These are phyloP conservation scores for Xerocomellus dryophilus DNA, from an alignment of 768 basidiomycete species.

Conservation along the genomic window DNA sequence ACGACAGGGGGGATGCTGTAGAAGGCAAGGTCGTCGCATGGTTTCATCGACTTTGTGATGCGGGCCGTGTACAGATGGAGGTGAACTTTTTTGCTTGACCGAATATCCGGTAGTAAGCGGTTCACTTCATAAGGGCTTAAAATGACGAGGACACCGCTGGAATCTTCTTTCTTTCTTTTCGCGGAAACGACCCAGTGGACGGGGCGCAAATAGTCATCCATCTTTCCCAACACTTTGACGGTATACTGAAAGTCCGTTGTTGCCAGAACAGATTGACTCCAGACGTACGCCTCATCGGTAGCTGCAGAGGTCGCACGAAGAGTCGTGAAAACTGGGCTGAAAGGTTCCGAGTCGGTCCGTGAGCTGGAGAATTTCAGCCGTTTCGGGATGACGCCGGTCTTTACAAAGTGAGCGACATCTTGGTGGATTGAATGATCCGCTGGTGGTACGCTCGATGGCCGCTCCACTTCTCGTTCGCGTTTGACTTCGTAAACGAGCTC, in stretches of 20 bases:
- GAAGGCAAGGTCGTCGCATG: conserved; percentile 4
- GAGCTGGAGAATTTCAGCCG: no score
- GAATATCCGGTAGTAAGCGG: conserved; percentile 36
- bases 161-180: neutral
- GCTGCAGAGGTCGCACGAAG: conserved; percentile 4
- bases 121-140: conserved; percentile 44
- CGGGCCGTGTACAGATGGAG: conserved; percentile 17
- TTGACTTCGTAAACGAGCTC: conserved; percentile 45
- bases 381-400: conserved; percentile 24
- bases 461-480: conserved; percentile 37
- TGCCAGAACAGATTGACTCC: conserved; percentile 14
- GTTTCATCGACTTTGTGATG: no score
- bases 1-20: neutral
- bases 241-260: conserved; percentile 17
- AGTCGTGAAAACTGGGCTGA: conserved; percentile 17
- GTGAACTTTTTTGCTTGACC: conserved; percentile 29
- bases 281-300: conserved; percentile 21
- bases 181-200: conserved; percentile 28
- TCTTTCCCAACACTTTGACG: neutral
- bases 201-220: conserved; percentile 24
- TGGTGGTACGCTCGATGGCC: conserved; percentile 29
- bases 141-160: conserved; percentile 28
- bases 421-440: conserved; percentile 19
- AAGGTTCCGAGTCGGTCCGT: conserved; percentile 1
- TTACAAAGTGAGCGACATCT: conserved; percentile 25